These are phyloP conservation scores for Leccinum subrobustum DNA, from an alignment of 1,284 basidiomycete species.

Conservation along the genomic window DNA sequence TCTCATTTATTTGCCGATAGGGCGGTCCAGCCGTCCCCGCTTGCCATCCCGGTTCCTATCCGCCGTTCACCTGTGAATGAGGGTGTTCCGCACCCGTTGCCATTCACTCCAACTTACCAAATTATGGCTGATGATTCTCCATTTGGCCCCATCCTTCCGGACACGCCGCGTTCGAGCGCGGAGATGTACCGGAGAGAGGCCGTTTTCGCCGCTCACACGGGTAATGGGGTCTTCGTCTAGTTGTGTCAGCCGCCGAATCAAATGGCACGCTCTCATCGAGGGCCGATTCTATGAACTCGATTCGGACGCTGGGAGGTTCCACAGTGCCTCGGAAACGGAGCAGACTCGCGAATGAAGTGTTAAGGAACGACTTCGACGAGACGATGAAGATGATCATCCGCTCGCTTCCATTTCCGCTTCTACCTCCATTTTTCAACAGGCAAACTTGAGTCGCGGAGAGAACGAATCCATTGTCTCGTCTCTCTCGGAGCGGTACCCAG, in stretches of 20 bases:
- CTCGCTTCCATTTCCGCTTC: conserved; percentile 2
- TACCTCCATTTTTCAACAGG: neutral
- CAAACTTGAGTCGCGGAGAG: neutral
- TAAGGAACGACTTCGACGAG: neutral
- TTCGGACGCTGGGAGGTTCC: conserved; percentile 14
- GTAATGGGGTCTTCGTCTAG: conserved; percentile 21
- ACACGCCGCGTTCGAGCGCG: conserved; percentile 32
- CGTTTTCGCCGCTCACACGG: conserved; percentile 29
- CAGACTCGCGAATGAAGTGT: conserved; percentile 22
- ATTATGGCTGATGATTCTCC: conserved; percentile 27
- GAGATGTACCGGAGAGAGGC: conserved; percentile 28
- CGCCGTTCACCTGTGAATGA: neutral
- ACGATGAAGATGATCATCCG: conserved; percentile 3
- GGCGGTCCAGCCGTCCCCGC: conserved; percentile 2
- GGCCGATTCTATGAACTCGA: conserved; percentile 17
- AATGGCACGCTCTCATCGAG: conserved; percentile 11
- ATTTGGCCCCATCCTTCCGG: conserved; percentile 32
- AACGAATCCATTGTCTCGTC: conserved; percentile 25
- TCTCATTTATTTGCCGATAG: neutral
- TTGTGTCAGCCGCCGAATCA: conserved; percentile 4
- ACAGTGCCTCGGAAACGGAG: conserved; percentile 18
- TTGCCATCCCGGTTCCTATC: conserved; percentile 12
- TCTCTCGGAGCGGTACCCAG: conserved; percentile 34
- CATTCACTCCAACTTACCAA: conserved; percentile 22
- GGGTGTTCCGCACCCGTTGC: conserved; percentile 7